Evolutionary conservation across 2,329 filamentous ascomycete genomes (phyloP), one percentile per base, ranked within the genome.

Genomic region (Clonostachys chloroleuca): DNA sequence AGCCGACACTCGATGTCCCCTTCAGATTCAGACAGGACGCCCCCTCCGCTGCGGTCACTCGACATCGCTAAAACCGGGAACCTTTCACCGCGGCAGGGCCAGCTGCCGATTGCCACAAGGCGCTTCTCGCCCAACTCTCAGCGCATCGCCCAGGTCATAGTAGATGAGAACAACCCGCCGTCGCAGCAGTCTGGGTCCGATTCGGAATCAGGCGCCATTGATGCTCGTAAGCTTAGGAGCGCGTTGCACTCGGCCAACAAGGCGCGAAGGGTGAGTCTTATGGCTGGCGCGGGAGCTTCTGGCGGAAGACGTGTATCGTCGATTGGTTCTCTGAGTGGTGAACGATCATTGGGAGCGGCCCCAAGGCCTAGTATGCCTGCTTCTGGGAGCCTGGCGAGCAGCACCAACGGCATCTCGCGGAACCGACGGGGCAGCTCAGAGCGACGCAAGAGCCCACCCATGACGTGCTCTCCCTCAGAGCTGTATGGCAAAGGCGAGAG

Each of bases 331-430:
- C 47, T 66, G 18, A 54, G 54, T 17, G 52, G 60, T 39, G 60
- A 62, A 6, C 54, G 61, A 6, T 35, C 44, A 6, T 18, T 43
- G 2, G 57, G 55, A 7, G 24, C 24, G 10, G 24, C 24, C 24
- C 53, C 58, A 46, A 59, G 60, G 50, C 56, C 62, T 47, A 63
- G 59, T 57, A 67, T 75, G 59, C 62, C 70, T 24, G 24, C 24
- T 30, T 30, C 24, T 67, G 69, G 3, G 3, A 37, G 44, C 7
- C 17, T 42, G 20, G 41, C 42, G 16, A 37, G 45, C 55, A 70
- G 64, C 53, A 67, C 74, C 7, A 81, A 81, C 57, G 79, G 78
- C 40, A 77, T 83, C 54, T 80, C 75, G 39, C 69, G 78, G 40
- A 67, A 78, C 46, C 68, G 78, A 39, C 68, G 77, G 37, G 69